These are phyloP conservation scores for Vickermania ingenoplastis DNA, from an alignment of 208 protist genomes.

Conservation along the genomic window DNA sequence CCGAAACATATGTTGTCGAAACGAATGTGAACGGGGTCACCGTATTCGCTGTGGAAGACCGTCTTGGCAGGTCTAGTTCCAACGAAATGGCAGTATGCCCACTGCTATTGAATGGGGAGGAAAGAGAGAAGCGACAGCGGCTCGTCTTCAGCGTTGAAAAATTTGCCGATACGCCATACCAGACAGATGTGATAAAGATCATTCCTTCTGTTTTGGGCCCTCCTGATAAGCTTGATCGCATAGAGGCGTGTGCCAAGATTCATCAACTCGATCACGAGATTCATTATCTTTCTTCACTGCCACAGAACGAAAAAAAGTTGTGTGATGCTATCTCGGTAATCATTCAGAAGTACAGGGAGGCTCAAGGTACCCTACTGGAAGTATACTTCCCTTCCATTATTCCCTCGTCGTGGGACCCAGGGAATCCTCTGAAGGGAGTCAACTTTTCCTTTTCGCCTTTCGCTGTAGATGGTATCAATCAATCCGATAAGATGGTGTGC, in stretches of 20 bases:
- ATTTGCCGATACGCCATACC: conserved; percentile 31
- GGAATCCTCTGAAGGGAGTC: no score
- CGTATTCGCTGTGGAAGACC: conserved; percentile 49
- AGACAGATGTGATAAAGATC: conserved; percentile 25
- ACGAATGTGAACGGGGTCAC: conserved; percentile 71
- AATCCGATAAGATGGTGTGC: conserved; percentile 45
- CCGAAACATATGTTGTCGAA: conserved; percentile 72
- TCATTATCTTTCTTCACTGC: conserved; percentile 18
- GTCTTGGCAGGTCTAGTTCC: conserved; percentile 43
- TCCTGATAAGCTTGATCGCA: conserved; percentile 83
- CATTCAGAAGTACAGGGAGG: background rate
- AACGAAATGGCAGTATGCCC: conserved; percentile 36
- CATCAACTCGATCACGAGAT: conserved; percentile 39
- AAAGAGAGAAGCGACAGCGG: conserved; percentile 3
- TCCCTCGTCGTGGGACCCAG: background rate
- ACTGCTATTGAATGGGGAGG: conserved; percentile 15
- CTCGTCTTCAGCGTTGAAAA: conserved; percentile 1
- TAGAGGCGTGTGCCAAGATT: conserved; percentile 62
- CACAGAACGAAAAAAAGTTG: background rate
- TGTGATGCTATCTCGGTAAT: background rate
- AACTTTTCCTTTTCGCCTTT: conserved; percentile 35
- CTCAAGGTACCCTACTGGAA: background rate
- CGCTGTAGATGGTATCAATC: conserved; percentile 55
- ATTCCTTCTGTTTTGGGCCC: conserved; percentile 46
- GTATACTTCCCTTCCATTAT: conserved; percentile 1